phyloP scores from a whole-genome alignment of 805 yeast genomes.

The Suhomyces faveliae region DNA sequence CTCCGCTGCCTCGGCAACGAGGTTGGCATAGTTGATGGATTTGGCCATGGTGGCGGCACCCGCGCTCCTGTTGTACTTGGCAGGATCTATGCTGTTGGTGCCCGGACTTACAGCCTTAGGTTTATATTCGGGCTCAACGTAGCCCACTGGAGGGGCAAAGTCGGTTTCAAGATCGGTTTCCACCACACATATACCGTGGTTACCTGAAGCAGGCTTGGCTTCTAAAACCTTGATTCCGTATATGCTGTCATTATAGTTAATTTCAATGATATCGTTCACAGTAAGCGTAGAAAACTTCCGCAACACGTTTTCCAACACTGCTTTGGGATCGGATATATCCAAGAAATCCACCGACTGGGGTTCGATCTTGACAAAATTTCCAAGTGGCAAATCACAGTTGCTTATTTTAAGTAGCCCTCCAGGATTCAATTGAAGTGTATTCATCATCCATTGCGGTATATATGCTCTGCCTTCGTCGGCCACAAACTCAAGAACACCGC shows the following conservation, averaged over 20 bases:
- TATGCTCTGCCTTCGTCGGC: constrained; percentile 97
- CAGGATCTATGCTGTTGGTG: constrained; percentile 33
- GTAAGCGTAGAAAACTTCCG: constrained; percentile 88
- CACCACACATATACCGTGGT: constrained; percentile 82
- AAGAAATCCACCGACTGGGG: constrained; percentile 93
- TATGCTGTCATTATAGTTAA: constrained; percentile 74
- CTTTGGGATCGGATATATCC: constrained; percentile 93
- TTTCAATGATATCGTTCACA: constrained; percentile 78
- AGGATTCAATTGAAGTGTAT: constrained; percentile 64
- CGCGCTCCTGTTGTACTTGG: constrained; percentile 36
- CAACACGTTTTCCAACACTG: constrained; percentile 89
- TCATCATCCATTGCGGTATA: constrained; percentile 96
- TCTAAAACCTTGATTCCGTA: constrained; percentile 84
- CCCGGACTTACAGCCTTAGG: constrained; percentile 38
- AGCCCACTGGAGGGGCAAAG: constrained; percentile 98
- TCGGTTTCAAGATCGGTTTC: constrained; percentile 97
- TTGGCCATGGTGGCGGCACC: constrained; percentile 76
- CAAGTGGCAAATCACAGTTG: constrained; percentile 78
- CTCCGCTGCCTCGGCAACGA: constrained; percentile 45
- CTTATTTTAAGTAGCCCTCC: constrained; percentile 79
- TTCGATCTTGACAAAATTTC: constrained; percentile 86
- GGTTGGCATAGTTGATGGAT: constrained; percentile 60
- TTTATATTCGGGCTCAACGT: constrained; percentile 80
- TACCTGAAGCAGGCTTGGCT: constrained; percentile 69
- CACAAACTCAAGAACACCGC: constrained; percentile 93